These are phyloP conservation scores for Aspergillus affinis DNA, from an alignment of 495 filamentous ascomycete genomes.

Conservation along the genomic window DNA sequence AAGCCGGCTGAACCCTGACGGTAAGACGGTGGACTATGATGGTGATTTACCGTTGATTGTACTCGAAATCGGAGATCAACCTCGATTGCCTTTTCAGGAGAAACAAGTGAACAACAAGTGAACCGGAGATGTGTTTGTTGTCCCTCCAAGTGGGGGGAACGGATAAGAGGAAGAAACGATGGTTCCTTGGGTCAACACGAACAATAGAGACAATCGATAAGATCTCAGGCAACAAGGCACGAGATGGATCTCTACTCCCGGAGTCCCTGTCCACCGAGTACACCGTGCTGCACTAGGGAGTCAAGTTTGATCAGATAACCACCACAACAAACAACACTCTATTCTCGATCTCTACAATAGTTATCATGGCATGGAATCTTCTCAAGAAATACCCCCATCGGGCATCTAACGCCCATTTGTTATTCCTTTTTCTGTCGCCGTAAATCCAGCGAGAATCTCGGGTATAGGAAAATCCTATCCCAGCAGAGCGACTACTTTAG, in stretches of 20 bases:
- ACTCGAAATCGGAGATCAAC: neutral
- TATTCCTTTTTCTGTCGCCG: neutral
- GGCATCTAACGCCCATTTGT: neutral
- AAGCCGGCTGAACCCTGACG: slow-evolving; percentile 1
- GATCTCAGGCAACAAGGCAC: neutral
- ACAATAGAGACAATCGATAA: neutral
- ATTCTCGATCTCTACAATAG: no score
- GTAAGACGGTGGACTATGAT: slow-evolving; percentile 2
- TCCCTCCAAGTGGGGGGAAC: slow-evolving; percentile 21
- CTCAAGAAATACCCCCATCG: slow-evolving; percentile 1
- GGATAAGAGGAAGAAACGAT: slow-evolving; percentile 12
- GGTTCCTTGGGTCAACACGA: slow-evolving; percentile 21
- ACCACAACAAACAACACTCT: neutral
- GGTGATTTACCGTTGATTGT: neutral
- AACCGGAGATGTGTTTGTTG: slow-evolving; percentile 15
- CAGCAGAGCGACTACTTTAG: neutral
- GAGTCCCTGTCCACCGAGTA: no score
- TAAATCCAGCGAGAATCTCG: slow-evolving; percentile 18
- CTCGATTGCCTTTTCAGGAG: no score
- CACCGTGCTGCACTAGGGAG: no score
- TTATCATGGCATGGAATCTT: no score
- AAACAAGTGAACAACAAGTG: no score
- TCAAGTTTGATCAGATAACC: neutral
- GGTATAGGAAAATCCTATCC: slow-evolving; percentile 7
- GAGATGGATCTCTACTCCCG: no score